Evolutionary conservation across 2,329 filamentous ascomycete genomes (phyloP), one percentile per base, ranked within the genome.

Genomic region (Fusarium chuoi): DNA sequence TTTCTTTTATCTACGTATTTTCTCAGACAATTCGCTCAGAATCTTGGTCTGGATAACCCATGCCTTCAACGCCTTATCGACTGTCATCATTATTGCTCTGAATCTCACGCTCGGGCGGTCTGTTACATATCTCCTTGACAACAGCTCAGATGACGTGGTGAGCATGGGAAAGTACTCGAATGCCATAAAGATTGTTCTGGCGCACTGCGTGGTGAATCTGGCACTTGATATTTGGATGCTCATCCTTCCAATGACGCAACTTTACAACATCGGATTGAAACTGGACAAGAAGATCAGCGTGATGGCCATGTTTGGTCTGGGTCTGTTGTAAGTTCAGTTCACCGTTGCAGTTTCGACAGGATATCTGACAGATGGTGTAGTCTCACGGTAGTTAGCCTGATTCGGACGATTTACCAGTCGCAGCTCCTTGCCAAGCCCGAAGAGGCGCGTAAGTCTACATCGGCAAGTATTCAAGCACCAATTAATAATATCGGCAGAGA

Each of bases 171-270:
- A 20, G 2, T 66, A 39, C 17, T 14, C 17, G 0, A 17, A n/a
- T 0, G 3, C 7, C 6, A 0, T 56, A 15, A 63, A 20, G 8
- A 18, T 71, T 7, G 18, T 18, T 0, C 3, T 71, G 14, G 26
- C 30, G 2, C 57, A 68, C 1, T 57, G 51, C 6, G 17, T n/a
- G 0, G 28, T 71, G 1, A 71, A 64, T 5, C 14, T 71, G n/a
- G 42, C 18, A 2, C 17, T 71, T 7, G 69, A 71, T 1, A 14
- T 52, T 1, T 71, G 69, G 69, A 71, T 71, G 69, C 68, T 71
- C 4, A 33, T 71, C 3, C 24, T 71, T 2, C 69, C 69, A 1
- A 55, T 71, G 68, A 71, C 69, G 0, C 69, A 71, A 14, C 20
- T 71, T 0, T 63, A 63, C 5, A 58, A 71, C 2, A 24, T 71